Conservation (phyloP, 2,329 filamentous ascomycete species). For the Colletotrichum sp. region DNA sequence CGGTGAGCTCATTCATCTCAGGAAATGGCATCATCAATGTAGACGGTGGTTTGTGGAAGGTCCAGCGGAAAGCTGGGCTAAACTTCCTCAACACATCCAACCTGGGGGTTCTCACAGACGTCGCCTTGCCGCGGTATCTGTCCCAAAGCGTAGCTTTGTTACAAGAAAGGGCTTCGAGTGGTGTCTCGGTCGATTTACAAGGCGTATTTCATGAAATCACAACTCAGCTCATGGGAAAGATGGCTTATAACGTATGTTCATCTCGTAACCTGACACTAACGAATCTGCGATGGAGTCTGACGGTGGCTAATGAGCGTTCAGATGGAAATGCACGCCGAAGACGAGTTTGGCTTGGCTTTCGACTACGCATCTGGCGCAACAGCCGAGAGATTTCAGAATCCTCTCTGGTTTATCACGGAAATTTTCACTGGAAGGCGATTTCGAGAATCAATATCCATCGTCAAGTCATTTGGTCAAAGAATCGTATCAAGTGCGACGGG, state of each 20-base stretch:
- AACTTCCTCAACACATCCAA: constrained; percentile 64
- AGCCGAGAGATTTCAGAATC: constrained; percentile 69
- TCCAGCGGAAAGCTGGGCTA: constrained; percentile 66
- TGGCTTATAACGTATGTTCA: constrained; percentile 62
- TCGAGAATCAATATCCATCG: constrained; percentile 50
- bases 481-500: constrained; percentile 61
- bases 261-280: background rate
- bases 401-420: constrained; percentile 66
- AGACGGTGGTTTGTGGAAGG: constrained; percentile 67
- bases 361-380: constrained; percentile 66
- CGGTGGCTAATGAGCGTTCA: constrained; percentile 26
- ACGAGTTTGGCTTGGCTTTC: constrained; percentile 65
- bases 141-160: constrained; percentile 45
- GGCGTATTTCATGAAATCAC: constrained; percentile 68
- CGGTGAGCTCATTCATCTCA: constrained; percentile 22
- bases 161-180: constrained; percentile 28
- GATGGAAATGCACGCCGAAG: constrained; percentile 69
- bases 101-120: constrained; percentile 60
- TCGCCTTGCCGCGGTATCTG: constrained; percentile 61
- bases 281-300: background rate
- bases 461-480: constrained; percentile 59
- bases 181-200: constrained; percentile 56
- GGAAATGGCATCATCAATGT: constrained; percentile 71
- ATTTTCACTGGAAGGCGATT: constrained; percentile 52
- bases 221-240: constrained; percentile 69